Base-by-base conservation (phyloP, 257 asterid genomes). In the Eustoma russellianum region DNA sequence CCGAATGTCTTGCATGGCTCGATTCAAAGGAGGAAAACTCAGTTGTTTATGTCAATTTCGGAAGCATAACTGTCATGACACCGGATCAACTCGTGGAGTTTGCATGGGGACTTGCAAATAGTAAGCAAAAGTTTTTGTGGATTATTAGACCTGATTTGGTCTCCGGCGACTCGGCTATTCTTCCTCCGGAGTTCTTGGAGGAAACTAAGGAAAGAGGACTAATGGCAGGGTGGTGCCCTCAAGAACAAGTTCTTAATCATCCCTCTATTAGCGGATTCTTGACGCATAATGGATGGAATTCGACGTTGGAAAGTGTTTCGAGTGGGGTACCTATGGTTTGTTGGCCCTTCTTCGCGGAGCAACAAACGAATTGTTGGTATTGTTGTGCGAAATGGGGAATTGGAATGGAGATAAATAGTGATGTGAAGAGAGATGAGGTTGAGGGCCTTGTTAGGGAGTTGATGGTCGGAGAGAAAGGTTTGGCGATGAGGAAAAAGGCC, bases 301-400 rank as follows among this genome's bases (percentile, higher is more conserved):
- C 68, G 8, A 55, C 55, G 17, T 41, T 63, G 6, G 60, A 65
- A 51, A 65, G 70, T 46, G 33, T 65, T 2, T 33, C 44, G 5
- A 41, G 38, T 19, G 70, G 70, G 9, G 60, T 65, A 45, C 70
- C 70, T 11, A 65, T 65, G 70, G 34, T 65, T 13, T 65, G 70
- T 43, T 65, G 70, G 65, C 70, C 70, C 0, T 64, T 64, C 9
- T 64, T 64, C 7, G 69, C 69, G 6, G 69, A 64, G 33, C 62
- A 64, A 5, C 47, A 33, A 0, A 64, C 63, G 5, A 45, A 51
- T 13, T 57, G 60, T n/a, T 13, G 18, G 50, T 57, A 17, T 30
- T n/a, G 38, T 5, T 65, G 70, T 6, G 34, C 41, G 7, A 13
- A 58, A 28, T 34, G 52, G 65, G 60, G 55, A 34, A 52, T 65